Conservation (phyloP, 1,284 basidiomycete genomes). For the Kwoniella shivajii region DNA sequence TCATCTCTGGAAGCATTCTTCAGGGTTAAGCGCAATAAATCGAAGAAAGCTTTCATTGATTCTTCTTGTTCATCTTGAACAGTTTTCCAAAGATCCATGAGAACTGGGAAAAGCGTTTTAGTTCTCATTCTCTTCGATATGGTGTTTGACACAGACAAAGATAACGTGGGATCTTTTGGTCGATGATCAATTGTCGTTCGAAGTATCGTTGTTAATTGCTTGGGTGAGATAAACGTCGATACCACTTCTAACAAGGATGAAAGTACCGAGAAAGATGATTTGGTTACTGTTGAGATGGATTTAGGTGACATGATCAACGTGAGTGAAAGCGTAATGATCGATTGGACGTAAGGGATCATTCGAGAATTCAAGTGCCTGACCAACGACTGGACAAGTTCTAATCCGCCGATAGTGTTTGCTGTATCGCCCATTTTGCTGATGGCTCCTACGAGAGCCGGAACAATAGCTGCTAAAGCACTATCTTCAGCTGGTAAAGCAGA, state of each 20-base stretch:
- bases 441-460: constrained; percentile 63
- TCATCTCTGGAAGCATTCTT: constrained; percentile 66
- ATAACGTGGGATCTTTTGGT: constrained; percentile 24
- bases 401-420: constrained; percentile 58
- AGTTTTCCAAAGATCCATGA: constrained; percentile 57
- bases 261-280: constrained; percentile 35
- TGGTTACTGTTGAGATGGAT: constrained; percentile 18
- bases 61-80: constrained; percentile 36
- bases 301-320: constrained; percentile 55
- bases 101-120: constrained; percentile 66
- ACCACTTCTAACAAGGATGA: constrained; percentile 48
- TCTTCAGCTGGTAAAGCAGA: constrained; percentile 70
- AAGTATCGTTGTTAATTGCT: constrained; percentile 54
- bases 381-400: constrained; percentile 59
- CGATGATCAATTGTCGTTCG: constrained; percentile 41
- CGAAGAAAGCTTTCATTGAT: constrained; percentile 61
- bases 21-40: constrained; percentile 66
- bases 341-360: constrained; percentile 76
- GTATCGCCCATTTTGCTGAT: constrained; percentile 55
- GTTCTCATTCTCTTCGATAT: constrained; percentile 70
- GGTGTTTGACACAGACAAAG: constrained; percentile 56
- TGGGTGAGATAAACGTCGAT: constrained; percentile 53
- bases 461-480: constrained; percentile 60
- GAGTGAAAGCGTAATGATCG: constrained; percentile 66
- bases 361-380: constrained; percentile 74